A percentile compares a stretch with the other conserved stretches of the same genome.
Conservation (phyloP, 805 yeast genomes). For the Hanseniaspora hatyaiensis region DNA sequence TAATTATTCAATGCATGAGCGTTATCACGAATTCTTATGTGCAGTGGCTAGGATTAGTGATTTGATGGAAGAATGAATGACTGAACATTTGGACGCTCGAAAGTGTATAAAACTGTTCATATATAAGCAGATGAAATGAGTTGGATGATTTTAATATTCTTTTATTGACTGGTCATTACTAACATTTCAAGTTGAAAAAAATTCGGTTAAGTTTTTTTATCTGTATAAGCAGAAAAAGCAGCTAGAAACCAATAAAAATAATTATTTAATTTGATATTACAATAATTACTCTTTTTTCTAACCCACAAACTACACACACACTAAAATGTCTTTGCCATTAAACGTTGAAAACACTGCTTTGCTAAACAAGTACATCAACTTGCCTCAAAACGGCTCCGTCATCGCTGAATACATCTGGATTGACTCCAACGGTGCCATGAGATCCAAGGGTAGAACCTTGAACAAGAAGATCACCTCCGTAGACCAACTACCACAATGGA, state of each 20-base stretch:
- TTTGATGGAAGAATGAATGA: too few relatives aligned
- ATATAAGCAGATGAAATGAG: too few relatives aligned
- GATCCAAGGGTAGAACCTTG: slow-evolving; percentile 91
- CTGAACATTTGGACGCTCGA: too few relatives aligned
- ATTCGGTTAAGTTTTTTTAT: too few relatives aligned
- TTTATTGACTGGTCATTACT: too few relatives aligned
- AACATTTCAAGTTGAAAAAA: too few relatives aligned
- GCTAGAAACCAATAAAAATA: not conserved
- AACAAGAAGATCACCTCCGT: slow-evolving; percentile 52
- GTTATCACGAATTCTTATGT: too few relatives aligned
- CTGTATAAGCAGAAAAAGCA: not conserved
- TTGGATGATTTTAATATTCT: too few relatives aligned
- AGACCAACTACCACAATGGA: slow-evolving; percentile 96
- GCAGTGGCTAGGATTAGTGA: too few relatives aligned
- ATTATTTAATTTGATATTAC: not conserved
- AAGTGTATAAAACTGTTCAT: too few relatives aligned
- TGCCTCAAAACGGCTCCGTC: slow-evolving; percentile 75
- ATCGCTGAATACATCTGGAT: slow-evolving; percentile 98
- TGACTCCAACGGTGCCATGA: slow-evolving; percentile 78
- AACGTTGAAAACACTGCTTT: slow-evolving; percentile 55
- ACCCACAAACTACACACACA: not conserved
- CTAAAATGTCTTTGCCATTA: slow-evolving; percentile 20
- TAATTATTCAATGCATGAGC: too few relatives aligned
- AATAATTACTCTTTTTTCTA: not conserved
- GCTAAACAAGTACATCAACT: slow-evolving; percentile 67